A percentile compares a stretch with the other conserved stretches of the same genome.
Conservation (phyloP, 805 yeast species). For the Candida coleopterorum region DNA sequence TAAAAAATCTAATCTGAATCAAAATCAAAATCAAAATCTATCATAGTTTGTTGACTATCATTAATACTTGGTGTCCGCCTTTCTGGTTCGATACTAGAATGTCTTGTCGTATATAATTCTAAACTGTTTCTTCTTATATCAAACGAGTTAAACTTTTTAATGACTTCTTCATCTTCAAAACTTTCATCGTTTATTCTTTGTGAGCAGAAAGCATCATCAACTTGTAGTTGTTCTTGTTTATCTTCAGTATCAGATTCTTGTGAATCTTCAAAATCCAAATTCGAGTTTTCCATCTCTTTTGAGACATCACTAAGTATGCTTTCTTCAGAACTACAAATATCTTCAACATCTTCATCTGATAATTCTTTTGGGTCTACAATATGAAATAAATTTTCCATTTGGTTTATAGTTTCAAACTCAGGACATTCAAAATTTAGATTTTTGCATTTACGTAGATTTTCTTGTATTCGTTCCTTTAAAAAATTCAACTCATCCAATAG, state of each 20-base stretch:
- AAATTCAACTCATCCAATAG: constrained; percentile 9
- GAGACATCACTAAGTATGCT: neutral
- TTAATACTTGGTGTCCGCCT: neutral
- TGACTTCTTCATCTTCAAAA: constrained; percentile 7
- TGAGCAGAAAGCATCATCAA: neutral
- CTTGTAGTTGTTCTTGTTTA: neutral
- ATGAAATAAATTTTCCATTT: constrained; percentile 9
- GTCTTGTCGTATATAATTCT: constrained; percentile 5
- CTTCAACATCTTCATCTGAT: constrained; percentile 4
- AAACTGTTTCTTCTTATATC: constrained; percentile 9
- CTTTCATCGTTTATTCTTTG: constrained; percentile 6
- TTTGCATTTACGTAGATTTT: constrained; percentile 19
- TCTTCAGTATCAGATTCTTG: neutral
- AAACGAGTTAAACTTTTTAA: constrained; percentile 1
- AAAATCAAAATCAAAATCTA: constrained; percentile 25
- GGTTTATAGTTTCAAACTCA: constrained; percentile 12
- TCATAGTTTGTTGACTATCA: constrained; percentile 5
- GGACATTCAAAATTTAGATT: constrained; percentile 23
- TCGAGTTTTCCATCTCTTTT: neutral
- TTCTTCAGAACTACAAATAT: neutral
- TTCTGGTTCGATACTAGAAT: constrained; percentile 4
- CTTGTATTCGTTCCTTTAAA: constrained; percentile 10
- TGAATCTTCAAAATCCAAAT: neutral
- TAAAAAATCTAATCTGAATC: constrained; percentile 11
- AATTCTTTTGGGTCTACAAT: neutral